A percentile compares a stretch with the other conserved stretches of the same genome.
These are phyloP conservation scores for Penicillium sp. DNA, from an alignment of 2,329 filamentous ascomycete species.

Conservation along the genomic window DNA sequence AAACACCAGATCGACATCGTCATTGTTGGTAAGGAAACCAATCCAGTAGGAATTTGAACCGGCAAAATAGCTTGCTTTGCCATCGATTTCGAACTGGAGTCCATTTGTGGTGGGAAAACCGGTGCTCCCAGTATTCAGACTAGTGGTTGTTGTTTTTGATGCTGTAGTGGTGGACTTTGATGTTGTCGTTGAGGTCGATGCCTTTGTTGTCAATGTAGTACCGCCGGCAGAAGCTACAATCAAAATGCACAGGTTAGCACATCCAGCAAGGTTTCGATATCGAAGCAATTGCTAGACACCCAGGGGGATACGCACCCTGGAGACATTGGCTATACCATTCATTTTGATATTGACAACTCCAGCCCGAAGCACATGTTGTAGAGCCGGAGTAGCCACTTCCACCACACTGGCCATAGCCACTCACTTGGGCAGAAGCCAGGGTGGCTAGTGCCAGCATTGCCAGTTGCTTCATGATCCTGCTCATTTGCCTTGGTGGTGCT, in stretches of 20 bases:
- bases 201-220: background rate
- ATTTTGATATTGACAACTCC: slow-evolving; percentile 19
- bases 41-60: slow-evolving; percentile 59
- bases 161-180: slow-evolving; percentile 5
- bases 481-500: background rate
- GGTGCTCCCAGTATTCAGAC: background rate
- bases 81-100: slow-evolving; percentile 42
- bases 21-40: slow-evolving; percentile 50
- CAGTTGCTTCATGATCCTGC: slow-evolving; percentile 20
- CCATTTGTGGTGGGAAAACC: slow-evolving; percentile 27
- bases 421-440: slow-evolving; percentile 24
- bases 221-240: background rate
- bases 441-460: slow-evolving; percentile 16
- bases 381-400: slow-evolving; percentile 17
- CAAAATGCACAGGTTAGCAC: background rate
- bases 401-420: slow-evolving; percentile 23
- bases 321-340: slow-evolving; percentile 26
- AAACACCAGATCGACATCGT: slow-evolving; percentile 50
- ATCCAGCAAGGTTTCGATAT: background rate
- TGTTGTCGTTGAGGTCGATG: slow-evolving; percentile 6
- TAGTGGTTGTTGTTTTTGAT: slow-evolving; percentile 11
- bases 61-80: slow-evolving; percentile 46
- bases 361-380: slow-evolving; percentile 14
- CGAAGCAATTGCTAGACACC: no score
- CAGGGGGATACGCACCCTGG: background rate